Evolutionary conservation across 176 grass and related monocot genomes (phyloP).

Genomic region (Pontederia crassipes): DNA sequence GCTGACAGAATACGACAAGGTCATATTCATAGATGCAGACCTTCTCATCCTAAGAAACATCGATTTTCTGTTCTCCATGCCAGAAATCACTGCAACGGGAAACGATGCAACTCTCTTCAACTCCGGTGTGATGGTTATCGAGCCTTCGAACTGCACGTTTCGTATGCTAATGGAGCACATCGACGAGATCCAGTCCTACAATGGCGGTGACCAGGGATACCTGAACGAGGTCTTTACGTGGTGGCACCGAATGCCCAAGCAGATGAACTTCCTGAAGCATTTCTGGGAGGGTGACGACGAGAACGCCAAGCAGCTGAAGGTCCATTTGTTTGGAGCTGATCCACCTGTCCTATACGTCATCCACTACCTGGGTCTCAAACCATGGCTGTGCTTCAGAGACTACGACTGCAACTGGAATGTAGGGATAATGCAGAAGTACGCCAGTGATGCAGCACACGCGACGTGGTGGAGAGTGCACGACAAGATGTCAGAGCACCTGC

Average conservation of each 20-base stretch:
- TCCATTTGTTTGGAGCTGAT: slow-evolving; percentile 14
- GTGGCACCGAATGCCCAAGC: slow-evolving; percentile 33
- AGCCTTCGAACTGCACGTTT: slow-evolving; percentile 37
- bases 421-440: slow-evolving; percentile 13
- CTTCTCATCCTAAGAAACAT: slow-evolving; percentile 37
- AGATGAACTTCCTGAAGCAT: slow-evolving; percentile 35
- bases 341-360: slow-evolving; percentile 17
- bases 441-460: slow-evolving; percentile 31
- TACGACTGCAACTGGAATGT: slow-evolving; percentile 38
- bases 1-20: slow-evolving; percentile 34
- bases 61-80: slow-evolving; percentile 29
- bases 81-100: slow-evolving; percentile 26
- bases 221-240: slow-evolving; percentile 45
- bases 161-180: slow-evolving; percentile 36
- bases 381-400: slow-evolving; percentile 35
- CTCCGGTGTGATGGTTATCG: slow-evolving; percentile 36
- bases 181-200: slow-evolving; percentile 46
- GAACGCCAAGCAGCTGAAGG: slow-evolving; percentile 20
- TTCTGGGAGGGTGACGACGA: slow-evolving; percentile 30
- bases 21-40: slow-evolving; percentile 45
- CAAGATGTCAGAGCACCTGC: slow-evolving; percentile 24
- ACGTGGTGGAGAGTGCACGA: slow-evolving; percentile 47
- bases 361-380: slow-evolving; percentile 30
- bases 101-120: slow-evolving; percentile 36
- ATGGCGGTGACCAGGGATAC: slow-evolving; percentile 38